Evolutionary conservation across 257 asterid species (phyloP).

Genomic region (Paulownia fortunei): DNA sequence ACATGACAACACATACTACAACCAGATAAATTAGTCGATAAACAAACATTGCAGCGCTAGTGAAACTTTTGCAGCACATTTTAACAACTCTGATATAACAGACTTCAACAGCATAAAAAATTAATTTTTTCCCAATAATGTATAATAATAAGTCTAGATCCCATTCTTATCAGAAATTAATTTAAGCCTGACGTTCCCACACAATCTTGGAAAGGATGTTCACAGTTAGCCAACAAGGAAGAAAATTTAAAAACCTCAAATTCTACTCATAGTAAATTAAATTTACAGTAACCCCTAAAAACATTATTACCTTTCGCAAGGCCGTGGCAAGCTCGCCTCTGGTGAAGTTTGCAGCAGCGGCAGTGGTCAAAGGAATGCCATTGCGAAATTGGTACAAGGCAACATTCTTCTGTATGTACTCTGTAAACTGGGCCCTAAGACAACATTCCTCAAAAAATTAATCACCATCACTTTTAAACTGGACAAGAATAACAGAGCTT

Average conservation of each 20-base stretch:
- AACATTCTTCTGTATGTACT: slow-evolving; percentile 93
- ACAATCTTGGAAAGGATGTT: background rate
- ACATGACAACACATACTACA: background rate
- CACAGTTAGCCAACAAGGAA: background rate
- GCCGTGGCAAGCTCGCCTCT: slow-evolving; percentile 99
- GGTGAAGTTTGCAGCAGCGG: slow-evolving; percentile 95
- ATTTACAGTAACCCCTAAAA: background rate
- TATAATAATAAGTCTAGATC: background rate
- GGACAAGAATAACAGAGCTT: background rate
- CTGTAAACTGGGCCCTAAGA: slow-evolving; percentile 91
- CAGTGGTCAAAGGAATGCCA: slow-evolving; percentile 94
- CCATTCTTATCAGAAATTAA: background rate
- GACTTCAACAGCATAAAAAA: background rate
- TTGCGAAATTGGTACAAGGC: slow-evolving; percentile 92
- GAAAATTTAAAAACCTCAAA: background rate
- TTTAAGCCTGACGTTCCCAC: background rate
- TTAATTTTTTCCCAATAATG: too few relatives aligned
- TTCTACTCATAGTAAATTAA: slow-evolving; percentile 21
- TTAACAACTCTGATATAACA: background rate
- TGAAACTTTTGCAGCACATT: background rate
- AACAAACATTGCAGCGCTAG: background rate
- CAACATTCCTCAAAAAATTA: slow-evolving; percentile 26
- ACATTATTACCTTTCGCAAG: slow-evolving; percentile 72
- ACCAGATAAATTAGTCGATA: too few relatives aligned
- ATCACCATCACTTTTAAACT: slow-evolving; percentile 12